These are phyloP conservation scores for Zasmidium cellare DNA, from an alignment of 2,329 filamentous ascomycete genomes.

Conservation along the genomic window DNA sequence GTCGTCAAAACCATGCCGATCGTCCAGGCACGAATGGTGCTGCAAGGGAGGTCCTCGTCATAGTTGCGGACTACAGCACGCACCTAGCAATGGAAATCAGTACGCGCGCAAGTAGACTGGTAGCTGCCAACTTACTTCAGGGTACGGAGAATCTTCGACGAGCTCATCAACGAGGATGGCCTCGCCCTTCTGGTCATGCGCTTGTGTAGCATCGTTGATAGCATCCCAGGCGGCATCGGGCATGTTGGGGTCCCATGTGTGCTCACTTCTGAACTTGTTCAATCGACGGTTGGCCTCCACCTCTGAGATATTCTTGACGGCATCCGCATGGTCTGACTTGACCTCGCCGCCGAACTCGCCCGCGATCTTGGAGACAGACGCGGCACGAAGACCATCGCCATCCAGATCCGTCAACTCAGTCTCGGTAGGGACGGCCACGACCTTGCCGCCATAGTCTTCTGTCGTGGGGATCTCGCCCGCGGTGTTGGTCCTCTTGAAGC, in stretches of 20 bases:
- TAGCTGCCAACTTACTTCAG: conserved; percentile 53
- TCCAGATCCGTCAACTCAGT: conserved; percentile 15
- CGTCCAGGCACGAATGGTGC: conserved; percentile 64
- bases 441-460: not conserved
- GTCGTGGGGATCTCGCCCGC: conserved; percentile 12
- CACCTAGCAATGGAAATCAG: conserved; percentile 17
- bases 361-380: conserved; percentile 17
- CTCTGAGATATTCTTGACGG: conserved; percentile 22
- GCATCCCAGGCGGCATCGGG: conserved; percentile 63
- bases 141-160: conserved; percentile 67
- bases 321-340: conserved; percentile 13
- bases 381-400: conserved; percentile 3
- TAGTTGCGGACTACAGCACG: conserved; percentile 65
- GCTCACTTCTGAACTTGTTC: conserved; percentile 59
- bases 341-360: conserved; percentile 19
- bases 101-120: not conserved
- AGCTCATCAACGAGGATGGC: conserved; percentile 60
- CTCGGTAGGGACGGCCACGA: not conserved
- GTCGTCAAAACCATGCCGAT: conserved; percentile 64
- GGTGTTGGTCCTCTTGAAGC: conserved; percentile 27
- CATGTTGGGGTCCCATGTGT: conserved; percentile 65
- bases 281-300: conserved; percentile 38
- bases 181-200: conserved; percentile 57
- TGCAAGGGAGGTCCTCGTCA: conserved; percentile 64
- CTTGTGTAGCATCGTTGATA: conserved; percentile 58